These are phyloP conservation scores for Pistacia integerrima DNA, from an alignment of 345 rosid genomes.

Conservation along the genomic window DNA sequence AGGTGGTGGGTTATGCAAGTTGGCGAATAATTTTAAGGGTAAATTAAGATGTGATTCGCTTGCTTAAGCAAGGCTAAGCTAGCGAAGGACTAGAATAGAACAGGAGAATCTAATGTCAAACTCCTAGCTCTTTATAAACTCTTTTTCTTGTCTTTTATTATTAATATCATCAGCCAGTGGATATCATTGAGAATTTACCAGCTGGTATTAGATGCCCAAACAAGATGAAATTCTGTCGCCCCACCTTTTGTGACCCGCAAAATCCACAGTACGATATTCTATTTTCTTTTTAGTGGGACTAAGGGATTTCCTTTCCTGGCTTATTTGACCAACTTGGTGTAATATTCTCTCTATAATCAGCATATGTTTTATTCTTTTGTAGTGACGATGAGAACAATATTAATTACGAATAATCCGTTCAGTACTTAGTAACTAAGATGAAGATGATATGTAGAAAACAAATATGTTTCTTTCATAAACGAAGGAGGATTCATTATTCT, in stretches of 20 bases:
- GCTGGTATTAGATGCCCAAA: slow-evolving; percentile 30
- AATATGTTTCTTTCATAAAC: not conserved
- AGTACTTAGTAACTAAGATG: no score
- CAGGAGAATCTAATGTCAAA: slow-evolving; percentile 27
- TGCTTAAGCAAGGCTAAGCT: slow-evolving; percentile 28
- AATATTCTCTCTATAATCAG: slow-evolving; percentile 24
- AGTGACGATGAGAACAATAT: not conserved
- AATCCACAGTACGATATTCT: slow-evolving; percentile 33
- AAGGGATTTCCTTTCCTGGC: slow-evolving; percentile 17
- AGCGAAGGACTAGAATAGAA: slow-evolving; percentile 18
- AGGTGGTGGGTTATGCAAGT: slow-evolving; percentile 42
- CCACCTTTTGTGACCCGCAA: slow-evolving; percentile 18
- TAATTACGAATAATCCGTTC: no score
- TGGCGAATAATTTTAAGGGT: slow-evolving; percentile 35
- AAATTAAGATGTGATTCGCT: slow-evolving; percentile 41
- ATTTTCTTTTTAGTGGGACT: slow-evolving; percentile 13
- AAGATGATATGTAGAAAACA: no score
- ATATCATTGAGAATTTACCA: slow-evolving; percentile 24
- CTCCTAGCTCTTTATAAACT: slow-evolving; percentile 28
- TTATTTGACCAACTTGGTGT: slow-evolving; percentile 39
- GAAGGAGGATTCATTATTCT: not conserved
- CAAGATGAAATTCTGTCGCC: slow-evolving; percentile 12
- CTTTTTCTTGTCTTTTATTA: slow-evolving; percentile 31
- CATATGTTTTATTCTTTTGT: slow-evolving; percentile 22
- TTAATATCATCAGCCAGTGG: slow-evolving; percentile 32